Evolutionary conservation across 192 early-diverging fungal species (phyloP).

Genomic region (Gamsiella multidivaricata): DNA sequence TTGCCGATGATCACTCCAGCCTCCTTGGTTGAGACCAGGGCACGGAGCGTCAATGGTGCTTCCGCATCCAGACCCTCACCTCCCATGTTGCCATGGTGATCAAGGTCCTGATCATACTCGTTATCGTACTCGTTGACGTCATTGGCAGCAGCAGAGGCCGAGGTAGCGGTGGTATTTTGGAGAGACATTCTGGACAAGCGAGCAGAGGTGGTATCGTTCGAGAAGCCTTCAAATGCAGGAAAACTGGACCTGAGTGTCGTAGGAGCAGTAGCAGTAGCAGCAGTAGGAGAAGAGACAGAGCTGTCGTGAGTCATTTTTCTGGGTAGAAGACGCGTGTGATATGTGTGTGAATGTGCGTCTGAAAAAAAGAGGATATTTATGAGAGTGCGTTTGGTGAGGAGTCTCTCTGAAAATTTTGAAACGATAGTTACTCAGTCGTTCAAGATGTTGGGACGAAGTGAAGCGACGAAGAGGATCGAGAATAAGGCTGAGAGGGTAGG

Average conservation of each 20-base stretch:
- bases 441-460: neutral
- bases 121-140: slow-evolving; percentile 13
- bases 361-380: slow-evolving; percentile 2
- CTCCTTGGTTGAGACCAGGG: slow-evolving; percentile 93
- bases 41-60: slow-evolving; percentile 61
- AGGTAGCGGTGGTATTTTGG: slow-evolving; percentile 1
- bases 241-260: neutral
- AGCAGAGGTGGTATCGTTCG: neutral
- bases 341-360: too few relatives aligned
- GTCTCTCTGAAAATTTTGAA: neutral
- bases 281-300: slow-evolving; percentile 1
- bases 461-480: neutral
- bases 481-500: neutral
- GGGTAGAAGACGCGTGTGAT: too few relatives aligned
- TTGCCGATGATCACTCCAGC: slow-evolving; percentile 89
- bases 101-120: slow-evolving; percentile 22
- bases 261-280: neutral
- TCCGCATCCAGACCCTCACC: slow-evolving; percentile 21
- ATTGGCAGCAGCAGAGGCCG: neutral
- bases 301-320: slow-evolving; percentile 20
- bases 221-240: neutral
- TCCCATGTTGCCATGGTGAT: slow-evolving; percentile 9
- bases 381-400: too few relatives aligned
- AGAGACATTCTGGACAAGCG: slow-evolving; percentile 4
- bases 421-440: neutral